Base-by-base conservation (phyloP, 495 filamentous ascomycete genomes). In the Hyaloscypha finlandica region DNA sequence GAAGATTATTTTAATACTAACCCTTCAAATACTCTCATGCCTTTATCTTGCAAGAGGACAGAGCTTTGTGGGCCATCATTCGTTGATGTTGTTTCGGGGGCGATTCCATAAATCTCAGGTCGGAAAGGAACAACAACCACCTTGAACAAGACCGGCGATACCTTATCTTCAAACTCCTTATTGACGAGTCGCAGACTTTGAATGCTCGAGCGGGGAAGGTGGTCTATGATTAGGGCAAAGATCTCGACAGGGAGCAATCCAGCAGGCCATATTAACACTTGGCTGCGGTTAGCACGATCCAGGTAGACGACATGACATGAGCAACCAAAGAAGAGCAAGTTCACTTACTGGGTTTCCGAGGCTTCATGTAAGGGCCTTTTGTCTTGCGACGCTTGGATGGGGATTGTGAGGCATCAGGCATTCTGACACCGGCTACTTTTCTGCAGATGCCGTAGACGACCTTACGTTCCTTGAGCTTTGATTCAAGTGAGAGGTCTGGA, bases 121-220 rank as follows among this genome's bases (percentile, higher is more conserved):
- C 78, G 80, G 70, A 89, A 84, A 8, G 79, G 79, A 3, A 88
- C 82, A 11, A 88, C 85, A 8, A 83, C 76, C 6, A 80, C 79
- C 45, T 74, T 69, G 68, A 87, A 86, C 11, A 84, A 73, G 5
- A 71, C 64, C 22, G 74, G 68, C 1, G 83, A 82, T 0, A 85
- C 75, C 59, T 81, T 81, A 6, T 62, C 59, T 61, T 86, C 83
- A 63, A 86, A 85, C 62, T 87, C 85, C 20, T 69, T 70, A 69
- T 77, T 81, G 2, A 86, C 84, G 29, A 87, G 72, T 5, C 86
- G 83, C 79, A 88, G 77, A 6, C 68, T 72, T 67, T 82, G 74
- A 20, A 85, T 68, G 56, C 80, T 78, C 14, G 81, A 76, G 14
- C 81, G 84, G 8, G 83, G 73, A 3, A 88, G 74, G 66, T 80